Evolutionary conservation across 177 flowering plant genomes (phyloP), one percentile per base, ranked within the genome.

Genomic region (Vitis hybrid): DNA sequence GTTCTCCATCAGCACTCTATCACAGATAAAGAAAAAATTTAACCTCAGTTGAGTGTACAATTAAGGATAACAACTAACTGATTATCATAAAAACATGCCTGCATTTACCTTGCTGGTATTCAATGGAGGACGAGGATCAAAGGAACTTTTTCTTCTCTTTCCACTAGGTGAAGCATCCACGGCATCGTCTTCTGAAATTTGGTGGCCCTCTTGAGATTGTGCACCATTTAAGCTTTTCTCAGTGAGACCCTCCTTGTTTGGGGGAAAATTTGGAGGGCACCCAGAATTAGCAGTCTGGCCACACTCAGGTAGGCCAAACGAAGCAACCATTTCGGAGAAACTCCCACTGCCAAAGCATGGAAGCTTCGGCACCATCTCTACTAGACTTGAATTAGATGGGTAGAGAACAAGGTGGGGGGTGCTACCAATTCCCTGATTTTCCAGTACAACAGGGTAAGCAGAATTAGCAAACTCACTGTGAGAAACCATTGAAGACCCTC

Each of bases 91-190:
- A 59, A 34, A 15, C 7, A 11, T 32, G 62, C 58, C 56, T 17
- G 50, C 32, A 61, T 18, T 67, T 77, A 92, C 96, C 94, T 83
- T 84, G 49, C 61, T 67, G 54, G 83, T 52, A 71, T 78, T 62
- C 18, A 73, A 60, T 34, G 78, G 82, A 69, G 87, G 75, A 62
- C 61, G 77, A 34, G 80, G 56, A 52, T 85, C 89, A 52, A 82
- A 14, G 14, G 52, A 81, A 70, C 85, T 84, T 74, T 86, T 89
- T 77, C 91, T 89, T 74, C 85, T 88, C 80, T 82, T 92, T 26
- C 79, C 87, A 72, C 60, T 59, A 10, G 89, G 82, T 10, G 89
- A 84, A 68, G 76, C 70, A 52, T 74, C 82, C 2, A 66, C 26
- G 34, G 32, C 78, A 40, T 75, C 77, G 23, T 79, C 87, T 56